Base-by-base conservation (phyloP, 140 eudicot species). In the Oenanthe javanica region DNA sequence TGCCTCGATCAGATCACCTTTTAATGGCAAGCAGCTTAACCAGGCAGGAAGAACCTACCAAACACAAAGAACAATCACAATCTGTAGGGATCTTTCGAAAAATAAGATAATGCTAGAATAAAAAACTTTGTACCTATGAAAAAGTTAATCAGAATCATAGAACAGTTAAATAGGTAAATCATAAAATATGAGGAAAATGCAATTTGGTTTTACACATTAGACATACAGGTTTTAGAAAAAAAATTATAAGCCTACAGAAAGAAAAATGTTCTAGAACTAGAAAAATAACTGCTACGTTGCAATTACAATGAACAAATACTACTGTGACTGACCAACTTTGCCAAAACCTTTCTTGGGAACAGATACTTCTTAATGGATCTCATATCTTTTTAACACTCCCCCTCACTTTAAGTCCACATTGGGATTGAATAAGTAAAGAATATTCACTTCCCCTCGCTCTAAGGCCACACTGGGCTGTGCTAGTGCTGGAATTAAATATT, bases 1-100 rank as follows among this genome's bases (percentile, higher is more conserved):
- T 82, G 99, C 99, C 83, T 95, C 99, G 47, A 95, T 91, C 11
- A 90, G 87, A 84, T 95, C 99, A 50, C 96, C 97, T 83, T 90
- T 95, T 77, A 95, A 83, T 45, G 99, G 99, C 87, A 95, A 89
- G 83, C 97, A 95, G 89, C 90, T 87, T 82, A 95, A 80, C 99
- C 97, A 95, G 74, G 96, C 97, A 82, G 99, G 99, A 78, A 95
- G 77, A 75, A 95, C 89, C 99, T 95, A 86, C 77, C 80, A 84
- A 75, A 77, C 79, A 81, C 45, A 61, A 61, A 77, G 61, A 52
- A 7, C 70, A 51, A 82, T 72, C 75, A 88, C 15, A 81, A 31
- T 13, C 31, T 52, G 54, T 42, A 5, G 80, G 31, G 55, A 36
- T 15, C 14, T 25, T 16, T 12, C 69, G 16, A 46, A 8, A 31